Conservation (phyloP, 768 basidiomycete genomes). For the Filobasidium floriforme region DNA sequence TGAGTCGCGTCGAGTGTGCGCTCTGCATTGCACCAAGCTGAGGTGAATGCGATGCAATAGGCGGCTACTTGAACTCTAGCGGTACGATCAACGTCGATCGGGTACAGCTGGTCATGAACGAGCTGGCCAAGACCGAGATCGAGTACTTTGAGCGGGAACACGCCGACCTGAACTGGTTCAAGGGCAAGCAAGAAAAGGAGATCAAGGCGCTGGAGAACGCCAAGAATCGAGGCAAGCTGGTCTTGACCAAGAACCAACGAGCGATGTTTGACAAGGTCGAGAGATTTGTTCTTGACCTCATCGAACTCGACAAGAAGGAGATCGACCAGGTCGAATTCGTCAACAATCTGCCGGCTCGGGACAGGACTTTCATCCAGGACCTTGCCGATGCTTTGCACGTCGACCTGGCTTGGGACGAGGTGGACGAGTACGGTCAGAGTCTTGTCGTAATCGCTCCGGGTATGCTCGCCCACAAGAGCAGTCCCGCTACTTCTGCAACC, state of each 20-base stretch:
- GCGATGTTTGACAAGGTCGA: constrained; percentile 72
- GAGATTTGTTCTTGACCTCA: constrained; percentile 54
- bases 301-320: constrained; percentile 20
- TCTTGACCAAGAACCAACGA: constrained; percentile 66
- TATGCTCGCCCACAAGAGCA: constrained; percentile 28
- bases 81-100: constrained; percentile 72
- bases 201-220: constrained; percentile 59
- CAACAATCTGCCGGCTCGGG: constrained; percentile 71
- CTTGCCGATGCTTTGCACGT: constrained; percentile 73
- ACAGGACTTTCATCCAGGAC: constrained; percentile 68
- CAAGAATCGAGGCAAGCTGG: constrained; percentile 57
- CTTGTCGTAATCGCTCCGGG: constrained; percentile 42
- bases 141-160: constrained; percentile 89
- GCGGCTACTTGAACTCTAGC: constrained; percentile 82
- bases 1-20: constrained; percentile 49
- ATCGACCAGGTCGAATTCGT: constrained; percentile 49
- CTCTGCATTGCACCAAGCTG: too few relatives aligned
- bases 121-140: constrained; percentile 78
- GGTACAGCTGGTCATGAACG: constrained; percentile 76
- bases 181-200: constrained; percentile 77
- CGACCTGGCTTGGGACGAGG: constrained; percentile 83
- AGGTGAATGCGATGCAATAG: constrained; percentile 48
- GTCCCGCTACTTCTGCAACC: constrained; percentile 32
- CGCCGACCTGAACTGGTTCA: constrained; percentile 83
- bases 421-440: constrained; percentile 58